These are phyloP conservation scores for Fraxinus quadrangulata DNA, from an alignment of 257 asterid genomes.

Conservation along the genomic window DNA sequence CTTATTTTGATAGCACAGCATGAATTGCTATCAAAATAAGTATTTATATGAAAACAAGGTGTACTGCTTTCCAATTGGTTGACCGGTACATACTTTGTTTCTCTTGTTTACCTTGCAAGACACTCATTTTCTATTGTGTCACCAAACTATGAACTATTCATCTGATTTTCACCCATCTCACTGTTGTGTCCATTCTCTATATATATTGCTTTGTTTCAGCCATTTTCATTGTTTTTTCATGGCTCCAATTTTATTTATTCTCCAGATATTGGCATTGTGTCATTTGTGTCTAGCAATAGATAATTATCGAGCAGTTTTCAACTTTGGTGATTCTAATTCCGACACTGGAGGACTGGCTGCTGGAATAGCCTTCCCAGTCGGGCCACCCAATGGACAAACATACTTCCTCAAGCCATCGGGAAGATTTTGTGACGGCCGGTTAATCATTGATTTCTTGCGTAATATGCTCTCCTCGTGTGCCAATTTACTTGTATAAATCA, in stretches of 20 bases:
- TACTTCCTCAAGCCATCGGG: constrained; percentile 44
- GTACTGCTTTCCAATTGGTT: too few species aligned
- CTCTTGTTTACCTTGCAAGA: not conserved
- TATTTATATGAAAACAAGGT: too few species aligned
- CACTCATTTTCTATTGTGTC: not conserved
- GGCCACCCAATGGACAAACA: constrained; percentile 42
- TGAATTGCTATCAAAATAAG: too few species aligned
- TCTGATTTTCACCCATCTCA: not conserved
- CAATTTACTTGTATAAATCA: too few species aligned
- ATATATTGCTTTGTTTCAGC: not conserved
- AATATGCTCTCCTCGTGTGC: not conserved
- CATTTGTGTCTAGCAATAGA: not conserved
- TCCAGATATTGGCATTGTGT: not conserved
- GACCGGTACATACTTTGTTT: too few species aligned
- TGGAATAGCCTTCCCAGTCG: constrained; percentile 22
- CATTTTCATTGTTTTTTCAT: constrained; percentile 3
- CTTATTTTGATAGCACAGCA: too few species aligned
- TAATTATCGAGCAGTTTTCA: constrained; percentile 28
- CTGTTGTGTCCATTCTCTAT: not conserved
- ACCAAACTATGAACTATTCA: not conserved
- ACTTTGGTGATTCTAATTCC: constrained; percentile 41
- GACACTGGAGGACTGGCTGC: constrained; percentile 47
- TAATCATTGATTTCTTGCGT: constrained; percentile 45
- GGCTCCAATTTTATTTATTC: constrained; percentile 17
- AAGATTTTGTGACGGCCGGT: constrained; percentile 43